These are phyloP conservation scores for Huntiella omanensis DNA, from an alignment of 2,329 filamentous ascomycete species.

Conservation along the genomic window DNA sequence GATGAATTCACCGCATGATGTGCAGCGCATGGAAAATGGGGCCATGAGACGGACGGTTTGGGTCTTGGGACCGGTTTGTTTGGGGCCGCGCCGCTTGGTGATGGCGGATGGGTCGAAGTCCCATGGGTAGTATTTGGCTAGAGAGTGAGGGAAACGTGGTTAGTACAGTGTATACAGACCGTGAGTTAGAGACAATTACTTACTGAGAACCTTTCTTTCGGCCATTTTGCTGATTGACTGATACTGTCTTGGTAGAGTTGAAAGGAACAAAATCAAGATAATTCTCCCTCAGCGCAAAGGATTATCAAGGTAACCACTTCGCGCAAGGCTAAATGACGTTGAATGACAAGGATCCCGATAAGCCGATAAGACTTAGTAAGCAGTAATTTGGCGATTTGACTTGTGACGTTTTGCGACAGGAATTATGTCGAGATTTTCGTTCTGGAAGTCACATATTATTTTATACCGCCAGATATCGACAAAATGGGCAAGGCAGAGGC, in stretches of 20 bases:
- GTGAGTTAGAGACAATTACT: conserved; percentile 13
- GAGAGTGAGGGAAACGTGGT: conserved; percentile 13
- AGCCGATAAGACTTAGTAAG: conserved; percentile 9
- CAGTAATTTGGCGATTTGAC: neutral
- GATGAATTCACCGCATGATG: conserved; percentile 52
- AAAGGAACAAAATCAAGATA: neutral
- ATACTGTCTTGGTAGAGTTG: neutral
- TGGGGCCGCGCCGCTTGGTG: conserved; percentile 48
- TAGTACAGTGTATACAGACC: neutral
- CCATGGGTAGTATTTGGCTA: conserved; percentile 40
- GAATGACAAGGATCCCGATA: conserved; percentile 4
- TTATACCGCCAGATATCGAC: conserved; percentile 14
- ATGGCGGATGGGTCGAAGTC: conserved; percentile 85
- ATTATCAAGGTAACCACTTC: no score
- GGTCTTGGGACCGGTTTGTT: conserved; percentile 56
- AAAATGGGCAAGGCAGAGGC: conserved; percentile 85
- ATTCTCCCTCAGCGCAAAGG: no score
- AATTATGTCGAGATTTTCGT: neutral
- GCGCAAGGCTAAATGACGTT: conserved; percentile 7
- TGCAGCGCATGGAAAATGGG: conserved; percentile 25
- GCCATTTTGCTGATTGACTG: conserved; percentile 37
- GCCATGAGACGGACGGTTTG: conserved; percentile 77
- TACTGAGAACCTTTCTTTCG: conserved; percentile 59
- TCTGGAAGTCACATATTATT: neutral
- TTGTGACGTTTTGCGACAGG: conserved; percentile 1